Conservation (phyloP, 2,329 filamentous ascomycete genomes). For the Neonectria faginata region DNA sequence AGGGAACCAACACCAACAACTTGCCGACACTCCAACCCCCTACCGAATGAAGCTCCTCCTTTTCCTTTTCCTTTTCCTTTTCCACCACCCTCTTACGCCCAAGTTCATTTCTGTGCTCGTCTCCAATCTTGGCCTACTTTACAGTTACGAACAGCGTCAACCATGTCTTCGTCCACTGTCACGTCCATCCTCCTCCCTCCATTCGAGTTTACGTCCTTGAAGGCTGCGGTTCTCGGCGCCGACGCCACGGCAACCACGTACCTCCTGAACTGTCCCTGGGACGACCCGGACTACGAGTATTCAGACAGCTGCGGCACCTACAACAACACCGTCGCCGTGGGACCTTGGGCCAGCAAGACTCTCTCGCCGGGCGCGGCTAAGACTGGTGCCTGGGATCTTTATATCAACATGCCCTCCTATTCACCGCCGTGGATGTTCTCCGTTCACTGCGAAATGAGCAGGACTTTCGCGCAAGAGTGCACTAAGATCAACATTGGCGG, state of each 20-base stretch:
- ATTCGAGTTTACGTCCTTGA: neutral
- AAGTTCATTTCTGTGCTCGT: too few relatives aligned
- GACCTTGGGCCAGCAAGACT: constrained; percentile 32
- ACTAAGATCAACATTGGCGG: too few relatives aligned
- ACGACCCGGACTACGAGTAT: constrained; percentile 3
- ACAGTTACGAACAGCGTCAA: neutral
- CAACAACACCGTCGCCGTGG: constrained; percentile 18
- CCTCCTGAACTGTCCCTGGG: constrained; percentile 22
- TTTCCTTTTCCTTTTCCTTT: too few relatives aligned
- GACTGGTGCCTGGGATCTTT: constrained; percentile 21
- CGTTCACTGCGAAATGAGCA: constrained; percentile 22
- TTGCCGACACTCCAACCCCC: too few relatives aligned
- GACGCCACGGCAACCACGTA: constrained; percentile 25
- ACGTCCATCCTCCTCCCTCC: constrained; percentile 14
- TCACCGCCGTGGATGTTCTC: constrained; percentile 15
- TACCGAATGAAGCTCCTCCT: too few relatives aligned
- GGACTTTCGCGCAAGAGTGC: neutral
- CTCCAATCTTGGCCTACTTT: neutral
- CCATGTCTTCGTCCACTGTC: constrained; percentile 20
- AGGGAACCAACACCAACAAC: too few relatives aligned
- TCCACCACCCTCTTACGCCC: too few relatives aligned
- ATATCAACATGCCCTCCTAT: neutral
- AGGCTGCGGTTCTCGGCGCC: constrained; percentile 20
- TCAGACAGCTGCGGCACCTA: constrained; percentile 14
- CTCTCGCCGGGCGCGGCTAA: constrained; percentile 10